A percentile compares a stretch with the other conserved stretches of the same genome.
Evolutionary conservation across 2,329 filamentous ascomycete species (phyloP).

Genomic region (Fusarium equiseti): DNA sequence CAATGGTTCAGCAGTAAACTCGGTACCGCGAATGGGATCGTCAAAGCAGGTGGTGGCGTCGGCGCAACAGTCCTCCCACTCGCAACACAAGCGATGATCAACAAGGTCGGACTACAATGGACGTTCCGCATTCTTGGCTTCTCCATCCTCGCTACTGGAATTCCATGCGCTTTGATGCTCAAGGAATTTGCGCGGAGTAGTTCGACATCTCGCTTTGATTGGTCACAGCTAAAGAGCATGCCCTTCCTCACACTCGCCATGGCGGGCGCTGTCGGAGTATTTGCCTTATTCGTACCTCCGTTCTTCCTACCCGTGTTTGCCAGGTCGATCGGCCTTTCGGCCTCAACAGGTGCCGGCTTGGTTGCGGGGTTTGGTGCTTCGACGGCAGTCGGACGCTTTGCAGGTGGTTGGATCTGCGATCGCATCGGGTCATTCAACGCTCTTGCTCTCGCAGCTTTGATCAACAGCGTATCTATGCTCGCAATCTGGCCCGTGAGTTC

Average conservation of each 20-base stretch:
- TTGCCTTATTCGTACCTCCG: constrained; percentile 1
- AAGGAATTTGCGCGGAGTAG: not conserved
- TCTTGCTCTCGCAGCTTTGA: not conserved
- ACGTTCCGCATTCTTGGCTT: not conserved
- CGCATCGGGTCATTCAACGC: constrained; percentile 12
- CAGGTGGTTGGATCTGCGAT: constrained; percentile 1
- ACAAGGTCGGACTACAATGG: constrained; percentile 2
- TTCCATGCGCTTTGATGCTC: not conserved
- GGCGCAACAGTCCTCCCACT: not conserved
- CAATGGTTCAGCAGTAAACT: constrained; percentile 17
- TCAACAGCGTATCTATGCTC: not conserved
- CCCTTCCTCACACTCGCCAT: not conserved
- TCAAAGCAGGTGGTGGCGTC: constrained; percentile 15
- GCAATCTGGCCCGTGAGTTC: constrained; percentile 14
- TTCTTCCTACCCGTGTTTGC: constrained; percentile 5
- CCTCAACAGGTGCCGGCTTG: not conserved
- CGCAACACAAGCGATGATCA: not conserved
- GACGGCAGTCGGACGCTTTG: not conserved
- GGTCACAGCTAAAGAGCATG: constrained; percentile 9
- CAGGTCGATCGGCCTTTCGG: not conserved
- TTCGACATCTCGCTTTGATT: constrained; percentile 7
- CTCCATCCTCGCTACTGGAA: not conserved
- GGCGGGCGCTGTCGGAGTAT: constrained; percentile 6
- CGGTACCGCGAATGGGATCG: constrained; percentile 8
- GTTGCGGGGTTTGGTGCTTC: not conserved